Evolutionary conservation across 1,284 basidiomycete genomes (phyloP).

Genomic region (Cystobasidium slooffiae): DNA sequence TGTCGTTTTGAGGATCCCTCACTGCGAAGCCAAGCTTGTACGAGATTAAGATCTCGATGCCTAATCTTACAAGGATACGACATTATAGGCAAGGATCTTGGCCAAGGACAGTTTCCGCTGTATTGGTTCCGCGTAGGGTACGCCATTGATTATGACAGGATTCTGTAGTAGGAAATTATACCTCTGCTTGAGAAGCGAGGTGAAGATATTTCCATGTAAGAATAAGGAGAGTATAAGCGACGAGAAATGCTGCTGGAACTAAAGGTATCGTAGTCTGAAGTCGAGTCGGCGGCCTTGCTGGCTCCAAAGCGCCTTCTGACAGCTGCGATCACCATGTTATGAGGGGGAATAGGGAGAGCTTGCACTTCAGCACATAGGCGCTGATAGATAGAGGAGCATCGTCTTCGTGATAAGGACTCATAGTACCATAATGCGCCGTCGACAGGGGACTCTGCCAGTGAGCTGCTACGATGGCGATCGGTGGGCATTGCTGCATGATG

Average conservation of each 20-base stretch:
- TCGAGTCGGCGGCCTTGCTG: background rate
- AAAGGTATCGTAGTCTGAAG: conserved; percentile 6
- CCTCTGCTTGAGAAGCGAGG: conserved; percentile 4
- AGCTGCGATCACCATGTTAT: background rate
- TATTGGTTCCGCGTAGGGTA: conserved; percentile 1
- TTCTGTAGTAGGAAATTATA: conserved; percentile 19
- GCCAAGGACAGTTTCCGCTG: background rate
- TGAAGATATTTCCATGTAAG: conserved; percentile 13
- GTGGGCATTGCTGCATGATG: conserved; percentile 14
- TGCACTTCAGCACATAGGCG: background rate
- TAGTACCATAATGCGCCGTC: background rate
- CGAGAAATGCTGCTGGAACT: conserved; percentile 19
- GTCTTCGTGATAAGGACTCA: background rate
- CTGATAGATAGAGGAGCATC: background rate
- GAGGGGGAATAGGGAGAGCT: background rate
- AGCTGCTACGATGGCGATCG: background rate
- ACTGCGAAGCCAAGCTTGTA: background rate
- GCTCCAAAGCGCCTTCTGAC: background rate
- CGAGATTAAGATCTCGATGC: conserved; percentile 28
- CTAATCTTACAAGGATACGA: conserved; percentile 13
- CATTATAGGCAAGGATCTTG: conserved; percentile 13
- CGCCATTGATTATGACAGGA: conserved; percentile 14
- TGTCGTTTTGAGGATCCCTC: background rate
- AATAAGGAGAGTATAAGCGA: background rate
- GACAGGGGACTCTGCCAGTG: background rate